Percentiles rank a stretch among this genome's conserved stretches.
phyloP scores from a whole-genome alignment of 169 alveolate species.

The Babesia bovis region DNA sequence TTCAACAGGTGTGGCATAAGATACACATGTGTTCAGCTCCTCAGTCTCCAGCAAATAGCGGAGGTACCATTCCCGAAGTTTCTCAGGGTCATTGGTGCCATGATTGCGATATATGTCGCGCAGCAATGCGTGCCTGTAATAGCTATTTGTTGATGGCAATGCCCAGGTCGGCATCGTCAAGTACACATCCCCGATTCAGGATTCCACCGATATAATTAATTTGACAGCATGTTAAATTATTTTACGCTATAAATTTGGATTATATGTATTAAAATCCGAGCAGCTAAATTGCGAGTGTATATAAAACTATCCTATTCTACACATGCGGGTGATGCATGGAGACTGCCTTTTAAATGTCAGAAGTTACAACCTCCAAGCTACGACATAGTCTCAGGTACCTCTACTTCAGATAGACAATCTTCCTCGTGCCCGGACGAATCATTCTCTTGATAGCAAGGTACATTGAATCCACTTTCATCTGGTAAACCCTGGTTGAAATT shows the following conservation, averaged over 20 bases:
- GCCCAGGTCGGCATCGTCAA: conserved; percentile 39
- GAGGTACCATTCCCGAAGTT: conserved; percentile 7
- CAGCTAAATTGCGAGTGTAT: no score
- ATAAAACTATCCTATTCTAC: no score
- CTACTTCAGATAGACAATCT: conserved; percentile 60
- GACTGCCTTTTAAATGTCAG: no score
- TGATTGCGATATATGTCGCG: neutral
- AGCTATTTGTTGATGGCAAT: conserved; percentile 2
- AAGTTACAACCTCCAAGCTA: neutral
- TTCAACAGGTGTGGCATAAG: conserved; percentile 4
- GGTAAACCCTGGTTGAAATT: conserved; percentile 12
- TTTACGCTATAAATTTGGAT: no score
- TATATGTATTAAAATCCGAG: neutral
- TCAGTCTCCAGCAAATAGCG: conserved; percentile 34
- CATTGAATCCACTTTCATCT: conserved; percentile 32
- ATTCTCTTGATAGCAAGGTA: conserved; percentile 38
- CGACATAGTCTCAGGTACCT: conserved; percentile 49
- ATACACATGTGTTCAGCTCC: conserved; percentile 7
- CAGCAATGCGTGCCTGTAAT: conserved; percentile 14
- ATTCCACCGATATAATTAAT: neutral
- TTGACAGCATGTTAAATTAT: no score
- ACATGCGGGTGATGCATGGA: no score
- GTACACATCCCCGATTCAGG: neutral
- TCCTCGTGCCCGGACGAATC: conserved; percentile 30
- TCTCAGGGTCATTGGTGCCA: neutral